phyloP scores from a whole-genome alignment of 1,139 yeast species.

The Yamadazyma kanchanaburiensis region DNA sequence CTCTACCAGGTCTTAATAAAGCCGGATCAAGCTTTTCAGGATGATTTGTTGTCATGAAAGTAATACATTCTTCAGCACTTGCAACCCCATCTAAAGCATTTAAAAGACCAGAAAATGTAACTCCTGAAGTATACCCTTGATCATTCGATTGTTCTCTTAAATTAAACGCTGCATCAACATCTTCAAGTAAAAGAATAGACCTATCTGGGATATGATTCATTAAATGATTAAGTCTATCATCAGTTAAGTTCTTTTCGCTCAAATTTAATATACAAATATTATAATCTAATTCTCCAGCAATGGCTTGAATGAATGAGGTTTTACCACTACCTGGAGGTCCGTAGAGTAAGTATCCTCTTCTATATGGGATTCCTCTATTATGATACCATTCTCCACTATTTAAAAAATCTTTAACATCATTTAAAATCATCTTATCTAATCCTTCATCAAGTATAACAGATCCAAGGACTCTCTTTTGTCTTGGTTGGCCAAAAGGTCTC shows the following conservation, averaged over 20 bases:
- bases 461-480: constrained; percentile 78
- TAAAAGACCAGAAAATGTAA: constrained; percentile 89
- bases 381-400: constrained; percentile 87
- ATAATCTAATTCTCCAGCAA: constrained; percentile 95
- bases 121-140: constrained; percentile 76
- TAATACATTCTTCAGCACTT: constrained; percentile 92
- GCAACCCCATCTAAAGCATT: constrained; percentile 99
- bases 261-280: constrained; percentile 90
- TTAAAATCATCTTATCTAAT: constrained; percentile 58
- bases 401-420: constrained; percentile 79
- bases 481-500: constrained; percentile 97
- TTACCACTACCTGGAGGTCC: constrained; percentile 99
- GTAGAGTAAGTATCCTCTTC: constrained; percentile 88
- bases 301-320: constrained; percentile 91
- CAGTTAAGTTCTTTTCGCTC: constrained; percentile 88
- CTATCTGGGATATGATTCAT: constrained; percentile 96
- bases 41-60: constrained; percentile 98
- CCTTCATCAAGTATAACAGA: constrained; percentile 84
- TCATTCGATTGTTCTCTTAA: constrained; percentile 75
- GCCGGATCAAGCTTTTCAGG: constrained; percentile 91
- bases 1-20: constrained; percentile 86
- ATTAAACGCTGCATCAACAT: constrained; percentile 93
- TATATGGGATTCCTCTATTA: constrained; percentile 92
- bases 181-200: constrained; percentile 81
- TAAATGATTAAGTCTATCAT: constrained; percentile 87